Evolutionary conservation across 352 stramenopile species (phyloP), one percentile per base, ranked within the genome.

Genomic region (Globisporangium polare): DNA sequence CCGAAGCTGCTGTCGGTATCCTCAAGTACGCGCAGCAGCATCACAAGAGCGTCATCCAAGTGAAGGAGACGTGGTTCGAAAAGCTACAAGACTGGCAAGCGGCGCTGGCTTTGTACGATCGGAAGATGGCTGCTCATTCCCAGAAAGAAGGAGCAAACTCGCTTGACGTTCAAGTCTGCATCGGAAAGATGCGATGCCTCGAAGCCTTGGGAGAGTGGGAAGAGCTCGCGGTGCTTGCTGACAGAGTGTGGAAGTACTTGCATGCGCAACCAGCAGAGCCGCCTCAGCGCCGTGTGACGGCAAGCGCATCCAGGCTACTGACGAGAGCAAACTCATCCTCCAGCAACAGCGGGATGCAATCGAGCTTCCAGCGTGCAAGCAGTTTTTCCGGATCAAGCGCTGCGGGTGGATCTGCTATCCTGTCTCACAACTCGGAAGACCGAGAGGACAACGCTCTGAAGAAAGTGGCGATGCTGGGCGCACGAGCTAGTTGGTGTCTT

Each of bases 71-170:
- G 20, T 99, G 97, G 97, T 94, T 99, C 41, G 96, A 98, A 57
- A 99, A 99, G 75, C 76, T 99, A 15, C 97, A 98, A 37, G 92
- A 97, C 59, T 99, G 97, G 97, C 76, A 94, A 5, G 97, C 98
- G 57, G 98, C 97, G 3, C 70, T 99, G 20, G 73, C 74, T 22
- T 74, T 98, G 22, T 99, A 99, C 71, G 84, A 98, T 58, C 71
- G 85, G 43, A 98, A 97, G 66, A 70, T 87, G n/a, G 56, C 57
- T 12, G 41, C 58, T n/a, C 60, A 67, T 18, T 29, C 58, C 22
- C 18, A 39, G 26, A 35, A 24, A 18, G 46, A 24, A 8, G 60
- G 53, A 3, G 46, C 41, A 24, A 51, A 12, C 22, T 43, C 45
- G 20, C 22, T 94, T 8, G 90, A 99, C 68, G 80, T 98, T 53